phyloP scores from a whole-genome alignment of 2,329 filamentous ascomycete species.

The Cercospora brassicicola region DNA sequence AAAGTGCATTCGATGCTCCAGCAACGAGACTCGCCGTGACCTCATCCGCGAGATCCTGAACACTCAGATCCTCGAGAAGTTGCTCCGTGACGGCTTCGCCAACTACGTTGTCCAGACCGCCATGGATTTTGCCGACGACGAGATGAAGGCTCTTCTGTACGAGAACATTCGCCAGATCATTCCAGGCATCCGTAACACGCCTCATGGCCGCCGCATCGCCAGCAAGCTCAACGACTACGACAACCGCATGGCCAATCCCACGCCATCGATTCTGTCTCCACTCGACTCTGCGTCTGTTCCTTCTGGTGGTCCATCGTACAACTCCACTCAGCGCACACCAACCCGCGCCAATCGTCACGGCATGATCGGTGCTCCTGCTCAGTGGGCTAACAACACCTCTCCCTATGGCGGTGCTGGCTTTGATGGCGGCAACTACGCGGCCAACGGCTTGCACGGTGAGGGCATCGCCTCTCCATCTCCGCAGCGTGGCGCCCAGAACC shows the following conservation, averaged over 20 bases:
- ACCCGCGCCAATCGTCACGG: slow-evolving; percentile 33
- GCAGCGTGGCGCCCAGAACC: slow-evolving; percentile 32
- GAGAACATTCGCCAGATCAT: slow-evolving; percentile 84
- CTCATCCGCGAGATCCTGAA: slow-evolving; percentile 80
- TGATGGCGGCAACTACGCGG: slow-evolving; percentile 19
- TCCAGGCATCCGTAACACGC: slow-evolving; percentile 81
- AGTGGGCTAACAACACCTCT: slow-evolving; percentile 25
- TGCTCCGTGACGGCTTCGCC: slow-evolving; percentile 88
- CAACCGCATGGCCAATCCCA: slow-evolving; percentile 41
- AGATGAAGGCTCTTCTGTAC: slow-evolving; percentile 72
- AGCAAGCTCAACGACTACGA: slow-evolving; percentile 73
- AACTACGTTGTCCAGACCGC: slow-evolving; percentile 99
- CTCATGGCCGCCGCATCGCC: slow-evolving; percentile 90
- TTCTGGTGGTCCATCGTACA: slow-evolving; percentile 13
- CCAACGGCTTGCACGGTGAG: slow-evolving; percentile 20
- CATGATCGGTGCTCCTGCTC: slow-evolving; percentile 31
- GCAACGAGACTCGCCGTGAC: slow-evolving; percentile 69
- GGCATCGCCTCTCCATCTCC: slow-evolving; percentile 34
- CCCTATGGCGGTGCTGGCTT: slow-evolving; percentile 18
- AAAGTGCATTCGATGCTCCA: slow-evolving; percentile 81
- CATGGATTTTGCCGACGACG: slow-evolving; percentile 75
- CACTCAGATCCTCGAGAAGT: slow-evolving; percentile 76
- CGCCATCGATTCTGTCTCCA: slow-evolving; percentile 22
- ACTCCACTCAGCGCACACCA: slow-evolving; percentile 20
- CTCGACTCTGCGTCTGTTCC: slow-evolving; percentile 21